Evolutionary conservation across 1,284 basidiomycete genomes (phyloP).

Genomic region (Abortiporus biennis): DNA sequence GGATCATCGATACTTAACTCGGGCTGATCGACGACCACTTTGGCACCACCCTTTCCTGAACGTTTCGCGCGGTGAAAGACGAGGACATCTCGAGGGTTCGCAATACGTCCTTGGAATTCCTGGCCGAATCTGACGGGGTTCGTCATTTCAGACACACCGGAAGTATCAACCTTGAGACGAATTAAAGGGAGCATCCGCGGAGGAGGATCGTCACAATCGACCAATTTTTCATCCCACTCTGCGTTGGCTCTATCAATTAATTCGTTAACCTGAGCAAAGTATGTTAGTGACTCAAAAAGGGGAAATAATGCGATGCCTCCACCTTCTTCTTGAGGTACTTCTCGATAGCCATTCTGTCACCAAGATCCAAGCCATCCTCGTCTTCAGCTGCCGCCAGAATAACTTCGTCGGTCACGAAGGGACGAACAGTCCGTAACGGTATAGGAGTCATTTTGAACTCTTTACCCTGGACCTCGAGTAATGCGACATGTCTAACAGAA

Average conservation of each 20-base stretch:
- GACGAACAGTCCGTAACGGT: constrained; percentile 86
- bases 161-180: constrained; percentile 88
- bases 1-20: constrained; percentile 75
- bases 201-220: constrained; percentile 64
- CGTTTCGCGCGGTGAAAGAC: constrained; percentile 86
- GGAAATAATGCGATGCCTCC: constrained; percentile 12
- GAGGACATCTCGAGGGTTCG: constrained; percentile 92
- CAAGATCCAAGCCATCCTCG: constrained; percentile 68
- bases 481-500: constrained; percentile 71
- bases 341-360: constrained; percentile 75
- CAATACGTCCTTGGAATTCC: constrained; percentile 87
- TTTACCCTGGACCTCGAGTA: constrained; percentile 81
- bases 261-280: constrained; percentile 57
- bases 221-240: constrained; percentile 73
- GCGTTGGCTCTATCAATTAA: constrained; percentile 74
- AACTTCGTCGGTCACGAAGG: constrained; percentile 91
- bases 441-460: constrained; percentile 85
- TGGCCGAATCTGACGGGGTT: constrained; percentile 97
- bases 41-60: constrained; percentile 35
- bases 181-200: constrained; percentile 83
- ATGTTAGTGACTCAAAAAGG: no score
- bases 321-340: constrained; percentile 76
- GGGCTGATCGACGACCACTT: constrained; percentile 61
- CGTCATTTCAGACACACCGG: constrained; percentile 81
- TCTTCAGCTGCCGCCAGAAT: constrained; percentile 72